Conservation (phyloP, 2,329 filamentous ascomycete species). For the Arthrobotrys musiformis region DNA sequence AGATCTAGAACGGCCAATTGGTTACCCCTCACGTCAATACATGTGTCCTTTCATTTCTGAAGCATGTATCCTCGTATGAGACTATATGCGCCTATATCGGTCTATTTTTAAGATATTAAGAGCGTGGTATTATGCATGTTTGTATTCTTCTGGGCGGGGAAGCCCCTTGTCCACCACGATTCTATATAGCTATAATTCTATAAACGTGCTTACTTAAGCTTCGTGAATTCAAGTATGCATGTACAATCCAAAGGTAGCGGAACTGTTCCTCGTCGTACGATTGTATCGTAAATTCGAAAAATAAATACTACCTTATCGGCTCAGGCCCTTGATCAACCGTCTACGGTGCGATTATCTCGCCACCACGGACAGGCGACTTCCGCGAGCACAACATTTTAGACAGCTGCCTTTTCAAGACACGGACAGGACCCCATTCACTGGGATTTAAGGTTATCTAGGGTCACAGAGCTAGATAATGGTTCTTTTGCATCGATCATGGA, state of each 20-base stretch:
- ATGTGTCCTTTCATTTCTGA: background rate
- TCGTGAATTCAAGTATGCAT: background rate
- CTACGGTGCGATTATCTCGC: conserved; percentile 5
- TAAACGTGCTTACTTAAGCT: background rate
- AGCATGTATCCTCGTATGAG: background rate
- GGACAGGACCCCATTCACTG: background rate
- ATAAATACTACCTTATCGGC: background rate
- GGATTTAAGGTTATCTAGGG: conserved; percentile 30
- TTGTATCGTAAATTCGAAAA: background rate
- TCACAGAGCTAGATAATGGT: background rate
- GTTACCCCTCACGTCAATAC: no score
- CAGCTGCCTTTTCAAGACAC: conserved; percentile 2
- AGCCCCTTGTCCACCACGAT: no score
- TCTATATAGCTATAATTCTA: background rate
- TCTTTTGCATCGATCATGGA: conserved; percentile 22
- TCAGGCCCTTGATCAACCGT: background rate
- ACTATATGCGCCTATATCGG: background rate
- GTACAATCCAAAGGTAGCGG: background rate
- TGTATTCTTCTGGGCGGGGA: background rate
- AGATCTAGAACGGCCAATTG: background rate
- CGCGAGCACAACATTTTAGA: conserved; percentile 4
- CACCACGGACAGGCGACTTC: background rate
- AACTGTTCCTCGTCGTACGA: background rate
- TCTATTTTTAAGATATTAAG: conserved; percentile 8
- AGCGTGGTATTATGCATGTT: background rate